phyloP scores from a whole-genome alignment of 106 monocot genomes.

The Posidonia australis region DNA sequence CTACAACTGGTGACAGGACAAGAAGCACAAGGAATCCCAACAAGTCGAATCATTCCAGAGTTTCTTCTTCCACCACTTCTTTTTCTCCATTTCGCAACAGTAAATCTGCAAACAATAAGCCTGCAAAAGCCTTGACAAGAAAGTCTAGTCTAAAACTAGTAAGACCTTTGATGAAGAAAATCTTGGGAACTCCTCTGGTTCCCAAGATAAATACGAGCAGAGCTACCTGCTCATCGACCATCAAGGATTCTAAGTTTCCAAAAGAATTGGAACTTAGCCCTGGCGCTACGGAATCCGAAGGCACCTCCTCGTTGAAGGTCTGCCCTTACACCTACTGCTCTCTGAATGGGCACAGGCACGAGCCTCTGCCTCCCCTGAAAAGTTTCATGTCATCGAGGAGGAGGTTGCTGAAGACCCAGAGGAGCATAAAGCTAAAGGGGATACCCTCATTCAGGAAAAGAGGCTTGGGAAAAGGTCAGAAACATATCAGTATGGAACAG shows the following conservation, averaged over 20 bases:
- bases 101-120: background rate
- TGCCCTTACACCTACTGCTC: conserved; percentile 66
- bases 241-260: conserved; percentile 61
- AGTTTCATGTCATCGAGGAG: conserved; percentile 35
- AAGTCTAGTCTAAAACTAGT: conserved; percentile 25
- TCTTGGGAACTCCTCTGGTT: conserved; percentile 8
- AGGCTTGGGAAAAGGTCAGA: conserved; percentile 2
- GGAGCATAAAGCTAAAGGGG: conserved; percentile 33
- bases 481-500: conserved; percentile 1
- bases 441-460: conserved; percentile 22
- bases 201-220: conserved; percentile 11
- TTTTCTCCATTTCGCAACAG: background rate
- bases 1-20: background rate
- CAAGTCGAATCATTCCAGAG: background rate
- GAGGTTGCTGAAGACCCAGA: conserved; percentile 37
- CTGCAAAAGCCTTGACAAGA: conserved; percentile 15
- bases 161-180: conserved; percentile 36
- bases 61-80: conserved; percentile 3
- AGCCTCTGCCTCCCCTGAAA: conserved; percentile 28
- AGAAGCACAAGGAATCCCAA: background rate
- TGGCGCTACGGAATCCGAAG: conserved; percentile 27
- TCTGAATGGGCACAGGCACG: conserved; percentile 42
- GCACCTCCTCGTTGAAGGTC: conserved; percentile 28
- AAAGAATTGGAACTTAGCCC: conserved; percentile 34
- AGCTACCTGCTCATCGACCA: conserved; percentile 58